Percentiles rank a stretch among this genome's conserved stretches.
These are phyloP conservation scores for Curvularia sp. DNA, from an alignment of 2,329 filamentous ascomycete genomes.

Conservation along the genomic window DNA sequence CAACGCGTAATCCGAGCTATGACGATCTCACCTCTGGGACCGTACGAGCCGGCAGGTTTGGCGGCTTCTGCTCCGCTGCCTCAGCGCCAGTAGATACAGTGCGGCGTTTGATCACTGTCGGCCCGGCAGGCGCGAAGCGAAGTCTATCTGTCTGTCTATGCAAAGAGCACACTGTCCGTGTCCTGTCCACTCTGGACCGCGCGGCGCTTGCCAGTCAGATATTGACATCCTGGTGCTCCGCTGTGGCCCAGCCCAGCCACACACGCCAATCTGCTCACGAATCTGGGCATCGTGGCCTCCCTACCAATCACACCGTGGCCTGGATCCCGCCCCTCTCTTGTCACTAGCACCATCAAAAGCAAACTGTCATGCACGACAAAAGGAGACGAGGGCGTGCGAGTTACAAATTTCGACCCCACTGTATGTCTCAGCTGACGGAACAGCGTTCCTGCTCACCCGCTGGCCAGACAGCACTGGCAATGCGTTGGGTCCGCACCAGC, in stretches of 20 bases:
- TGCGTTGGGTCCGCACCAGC: constrained; percentile 2
- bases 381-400: not conserved
- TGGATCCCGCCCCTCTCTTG: constrained; percentile 13
- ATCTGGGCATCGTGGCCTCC: constrained; percentile 22
- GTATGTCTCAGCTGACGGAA: constrained; percentile 23
- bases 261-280: constrained; percentile 29
- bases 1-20: constrained; percentile 27
- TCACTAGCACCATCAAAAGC: constrained; percentile 25
- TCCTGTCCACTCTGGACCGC: not conserved
- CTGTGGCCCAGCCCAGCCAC: constrained; percentile 12
- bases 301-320: constrained; percentile 12
- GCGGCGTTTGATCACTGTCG: constrained; percentile 18
- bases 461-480: constrained; percentile 3
- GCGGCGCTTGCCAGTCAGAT: constrained; percentile 9
- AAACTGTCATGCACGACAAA: constrained; percentile 17
- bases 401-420: constrained; percentile 12
- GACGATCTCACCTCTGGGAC: constrained; percentile 20
- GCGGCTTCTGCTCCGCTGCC: constrained; percentile 14
- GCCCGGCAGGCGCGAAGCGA: constrained; percentile 13
- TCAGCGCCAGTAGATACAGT: constrained; percentile 5
- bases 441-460: constrained; percentile 16
- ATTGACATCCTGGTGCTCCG: constrained; percentile 2
- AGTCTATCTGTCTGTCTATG: not conserved
- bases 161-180: no score
- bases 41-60: constrained; percentile 29